Evolutionary conservation across 768 basidiomycete genomes (phyloP).

Genomic region (Trametes punicea): DNA sequence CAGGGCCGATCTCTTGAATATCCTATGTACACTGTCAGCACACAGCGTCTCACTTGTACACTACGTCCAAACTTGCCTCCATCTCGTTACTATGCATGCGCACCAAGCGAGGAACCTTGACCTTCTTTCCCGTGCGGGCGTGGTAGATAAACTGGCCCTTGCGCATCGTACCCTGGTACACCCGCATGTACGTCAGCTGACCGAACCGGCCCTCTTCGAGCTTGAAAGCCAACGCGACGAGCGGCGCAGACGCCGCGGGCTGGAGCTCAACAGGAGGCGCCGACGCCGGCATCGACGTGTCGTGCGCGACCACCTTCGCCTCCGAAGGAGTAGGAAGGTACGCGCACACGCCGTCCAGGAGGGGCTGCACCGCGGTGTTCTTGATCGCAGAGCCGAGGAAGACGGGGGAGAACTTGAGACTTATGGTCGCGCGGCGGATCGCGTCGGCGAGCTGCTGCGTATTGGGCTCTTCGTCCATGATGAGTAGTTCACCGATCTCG

Average conservation of each 20-base stretch:
- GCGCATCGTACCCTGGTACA: slow-evolving; percentile 93
- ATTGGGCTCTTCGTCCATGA: slow-evolving; percentile 78
- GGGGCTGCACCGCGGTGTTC: slow-evolving; percentile 92
- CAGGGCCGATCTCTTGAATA: slow-evolving; percentile 88
- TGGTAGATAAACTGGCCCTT: slow-evolving; percentile 86
- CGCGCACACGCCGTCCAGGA: slow-evolving; percentile 92
- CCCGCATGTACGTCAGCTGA: slow-evolving; percentile 96
- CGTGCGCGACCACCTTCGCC: slow-evolving; percentile 74
- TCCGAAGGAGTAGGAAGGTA: slow-evolving; percentile 92
- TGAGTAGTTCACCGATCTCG: slow-evolving; percentile 84
- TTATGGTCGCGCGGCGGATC: slow-evolving; percentile 84
- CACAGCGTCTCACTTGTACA: not conserved
- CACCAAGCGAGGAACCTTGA: slow-evolving; percentile 94
- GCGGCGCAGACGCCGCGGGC: slow-evolving; percentile 81
- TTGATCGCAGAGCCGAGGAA: slow-evolving; percentile 97
- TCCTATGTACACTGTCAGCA: slow-evolving; percentile 49
- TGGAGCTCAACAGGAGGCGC: slow-evolving; percentile 71
- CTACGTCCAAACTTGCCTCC: slow-evolving; percentile 59
- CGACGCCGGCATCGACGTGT: slow-evolving; percentile 61
- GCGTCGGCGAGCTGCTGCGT: slow-evolving; percentile 74
- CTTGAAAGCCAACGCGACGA: slow-evolving; percentile 97
- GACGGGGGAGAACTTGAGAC: slow-evolving; percentile 91
- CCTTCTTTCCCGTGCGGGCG: slow-evolving; percentile 91
- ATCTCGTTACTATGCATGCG: slow-evolving; percentile 99
- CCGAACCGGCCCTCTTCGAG: slow-evolving; percentile 97